Conservation (phyloP, 768 basidiomycete species). For the Pulveroboletus sp. region DNA sequence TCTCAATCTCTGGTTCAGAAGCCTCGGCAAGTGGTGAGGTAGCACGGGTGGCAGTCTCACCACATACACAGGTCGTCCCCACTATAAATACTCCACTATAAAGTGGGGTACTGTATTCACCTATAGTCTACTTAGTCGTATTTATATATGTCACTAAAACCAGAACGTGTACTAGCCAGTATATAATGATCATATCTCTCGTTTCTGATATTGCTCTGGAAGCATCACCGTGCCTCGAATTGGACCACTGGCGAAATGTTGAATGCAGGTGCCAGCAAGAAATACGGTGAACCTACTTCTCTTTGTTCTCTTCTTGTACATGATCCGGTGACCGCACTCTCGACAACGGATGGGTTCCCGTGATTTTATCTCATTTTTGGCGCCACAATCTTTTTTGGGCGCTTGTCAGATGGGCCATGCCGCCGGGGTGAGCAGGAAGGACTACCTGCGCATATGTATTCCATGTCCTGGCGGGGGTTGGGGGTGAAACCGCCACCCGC, state of each 20-base stretch:
- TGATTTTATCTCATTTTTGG: constrained; percentile 86
- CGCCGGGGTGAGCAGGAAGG: constrained; percentile 2
- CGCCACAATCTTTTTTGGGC: constrained; percentile 86
- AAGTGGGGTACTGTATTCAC: constrained; percentile 9
- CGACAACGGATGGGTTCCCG: constrained; percentile 93
- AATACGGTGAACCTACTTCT: constrained; percentile 61
- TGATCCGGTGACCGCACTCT: constrained; percentile 96
- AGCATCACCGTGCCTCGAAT: constrained; percentile 30
- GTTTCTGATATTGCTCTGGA: too few species aligned
- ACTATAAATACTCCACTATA: background rate
- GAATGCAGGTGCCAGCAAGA: background rate
- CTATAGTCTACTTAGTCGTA: constrained; percentile 20
- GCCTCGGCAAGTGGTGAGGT: constrained; percentile 41
- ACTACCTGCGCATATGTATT: constrained; percentile 84
- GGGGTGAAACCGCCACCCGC: constrained; percentile 34
- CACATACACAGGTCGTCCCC: too few species aligned
- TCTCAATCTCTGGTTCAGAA: constrained; percentile 50
- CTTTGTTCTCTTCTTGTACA: constrained; percentile 97
- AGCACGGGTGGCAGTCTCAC: background rate
- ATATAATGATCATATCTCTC: too few species aligned
- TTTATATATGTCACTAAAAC: constrained; percentile 1
- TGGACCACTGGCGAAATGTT: constrained; percentile 28
- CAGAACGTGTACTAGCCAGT: too few species aligned
- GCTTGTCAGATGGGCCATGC: constrained; percentile 11
- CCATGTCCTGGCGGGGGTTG: constrained; percentile 62